Conservation (phyloP, 2,329 filamentous ascomycete species). For the Ceratocystis destructans region DNA sequence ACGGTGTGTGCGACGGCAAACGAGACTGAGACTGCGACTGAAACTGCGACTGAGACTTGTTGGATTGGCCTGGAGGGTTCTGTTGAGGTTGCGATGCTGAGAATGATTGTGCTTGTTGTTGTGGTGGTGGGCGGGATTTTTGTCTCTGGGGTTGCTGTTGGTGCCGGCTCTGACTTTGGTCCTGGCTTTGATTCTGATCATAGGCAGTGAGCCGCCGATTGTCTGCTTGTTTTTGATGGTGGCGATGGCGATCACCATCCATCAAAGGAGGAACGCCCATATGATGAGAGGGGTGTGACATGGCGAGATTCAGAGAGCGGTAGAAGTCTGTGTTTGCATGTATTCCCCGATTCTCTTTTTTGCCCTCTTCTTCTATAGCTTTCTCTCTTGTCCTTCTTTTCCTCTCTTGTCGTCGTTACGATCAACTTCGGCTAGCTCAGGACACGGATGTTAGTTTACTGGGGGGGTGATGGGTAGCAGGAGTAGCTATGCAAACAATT, state of each 20-base stretch:
- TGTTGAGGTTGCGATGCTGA: background rate
- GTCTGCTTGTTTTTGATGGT: slow-evolving; percentile 9
- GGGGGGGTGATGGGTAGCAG: background rate
- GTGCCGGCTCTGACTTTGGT: background rate
- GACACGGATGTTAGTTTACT: slow-evolving; percentile 6
- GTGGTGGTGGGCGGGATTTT: background rate
- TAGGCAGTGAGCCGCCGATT: slow-evolving; percentile 10
- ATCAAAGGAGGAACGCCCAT: slow-evolving; percentile 9
- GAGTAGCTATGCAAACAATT: background rate
- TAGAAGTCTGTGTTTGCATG: background rate
- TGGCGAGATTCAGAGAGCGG: background rate
- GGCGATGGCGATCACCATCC: background rate
- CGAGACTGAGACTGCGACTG: background rate
- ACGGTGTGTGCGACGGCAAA: background rate
- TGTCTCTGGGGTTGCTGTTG: slow-evolving; percentile 5
- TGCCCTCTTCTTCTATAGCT: background rate
- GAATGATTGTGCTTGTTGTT: background rate
- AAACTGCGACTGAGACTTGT: background rate
- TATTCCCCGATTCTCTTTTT: background rate
- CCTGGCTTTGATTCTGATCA: slow-evolving; percentile 2
- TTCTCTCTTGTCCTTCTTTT: no score
- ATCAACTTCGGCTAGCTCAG: background rate
- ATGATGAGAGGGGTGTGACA: slow-evolving; percentile 16
- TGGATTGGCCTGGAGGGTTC: no score
- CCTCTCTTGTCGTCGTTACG: no score